Evolutionary conservation across 75 land plant species (phyloP), one percentile per base, ranked within the genome.

Genomic region (Cunninghamia lanceolata): DNA sequence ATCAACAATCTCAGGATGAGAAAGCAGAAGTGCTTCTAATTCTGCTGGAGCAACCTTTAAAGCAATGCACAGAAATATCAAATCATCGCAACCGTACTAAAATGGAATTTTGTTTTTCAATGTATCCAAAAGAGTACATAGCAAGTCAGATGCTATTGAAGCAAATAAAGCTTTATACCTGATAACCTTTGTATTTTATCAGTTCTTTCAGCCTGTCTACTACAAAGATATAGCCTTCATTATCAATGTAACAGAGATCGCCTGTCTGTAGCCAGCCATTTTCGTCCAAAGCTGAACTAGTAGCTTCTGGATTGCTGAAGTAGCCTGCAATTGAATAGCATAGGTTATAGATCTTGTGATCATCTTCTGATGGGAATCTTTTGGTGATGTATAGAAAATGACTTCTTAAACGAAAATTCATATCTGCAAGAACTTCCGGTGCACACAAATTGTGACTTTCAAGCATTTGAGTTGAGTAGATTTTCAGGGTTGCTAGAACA

Each of bases 151-250:
- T 0, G 9, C 59, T 42, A 32, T 83, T 14, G 53, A 25, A 54
- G 15, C 0, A 47, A 54, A 42, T 54, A 6, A 46, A n/a, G 34
- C 53, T n/a, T 42, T 8, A 84, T 66, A 93, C 96, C 95, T 96
- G 99, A 85, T 91, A 94, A 5, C 95, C 99, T 79, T 96, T 96
- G 93, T 96, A 96, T 79, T 96, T 96, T 85, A 96, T 96, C 46
- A 96, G 90, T 91, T 96, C 99, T 89, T 96, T 96, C 43, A 96
- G 81, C 80, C 99, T 83, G 84, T 96, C 99, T 34, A 95, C 96
- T 32, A 96, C 88, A 71, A 92, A 96, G 40, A 95, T 42, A 73
- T 86, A 94, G 1, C 53, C 53, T 50, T 50, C 53, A 50, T 50
- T 14, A 50, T 50, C 53, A 50, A 50, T 50, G 53, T 50, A 50